Percentiles rank a stretch among this genome's conserved stretches.
These are phyloP conservation scores for Purpureocillium lavendulum DNA, from an alignment of 2,329 filamentous ascomycete genomes.

Conservation along the genomic window DNA sequence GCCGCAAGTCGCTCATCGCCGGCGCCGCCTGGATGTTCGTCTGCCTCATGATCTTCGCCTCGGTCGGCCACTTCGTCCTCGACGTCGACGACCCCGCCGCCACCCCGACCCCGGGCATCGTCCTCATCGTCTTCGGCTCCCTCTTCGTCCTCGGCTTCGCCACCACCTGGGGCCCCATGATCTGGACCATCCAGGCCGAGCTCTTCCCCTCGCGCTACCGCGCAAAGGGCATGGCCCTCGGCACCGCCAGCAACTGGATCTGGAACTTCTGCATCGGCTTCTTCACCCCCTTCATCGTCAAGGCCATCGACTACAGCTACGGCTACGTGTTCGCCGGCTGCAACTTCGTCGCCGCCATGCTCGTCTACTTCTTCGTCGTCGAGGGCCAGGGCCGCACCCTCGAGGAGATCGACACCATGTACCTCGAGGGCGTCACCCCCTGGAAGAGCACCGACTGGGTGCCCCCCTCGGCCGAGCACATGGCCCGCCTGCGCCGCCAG, in stretches of 20 bases:
- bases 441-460: constrained; percentile 52
- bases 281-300: constrained; percentile 73
- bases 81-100: constrained; percentile 22
- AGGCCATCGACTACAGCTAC: constrained; percentile 62
- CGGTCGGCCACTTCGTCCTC: constrained; percentile 41
- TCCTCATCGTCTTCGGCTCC: constrained; percentile 55
- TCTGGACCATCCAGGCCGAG: constrained; percentile 57
- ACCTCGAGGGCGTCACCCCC: constrained; percentile 55
- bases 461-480: constrained; percentile 33
- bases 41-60: constrained; percentile 52
- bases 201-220: constrained; percentile 57
- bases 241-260: constrained; percentile 55
- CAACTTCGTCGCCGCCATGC: constrained; percentile 52
- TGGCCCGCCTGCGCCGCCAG: constrained; percentile 30
- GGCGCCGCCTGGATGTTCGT: constrained; percentile 54
- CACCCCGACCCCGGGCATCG: constrained; percentile 40
- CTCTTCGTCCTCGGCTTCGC: constrained; percentile 59
- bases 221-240: constrained; percentile 51
- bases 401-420: constrained; percentile 77
- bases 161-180: constrained; percentile 58
- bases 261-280: constrained; percentile 72
- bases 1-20: constrained; percentile 52
- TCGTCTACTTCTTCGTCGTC: constrained; percentile 73
- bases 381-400: constrained; percentile 66
- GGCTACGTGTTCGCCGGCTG: constrained; percentile 71